Percentiles rank a stretch among this genome's conserved stretches.
These are phyloP conservation scores for Microbotryum saponariae DNA, from an alignment of 1,284 basidiomycete species.

Conservation along the genomic window DNA sequence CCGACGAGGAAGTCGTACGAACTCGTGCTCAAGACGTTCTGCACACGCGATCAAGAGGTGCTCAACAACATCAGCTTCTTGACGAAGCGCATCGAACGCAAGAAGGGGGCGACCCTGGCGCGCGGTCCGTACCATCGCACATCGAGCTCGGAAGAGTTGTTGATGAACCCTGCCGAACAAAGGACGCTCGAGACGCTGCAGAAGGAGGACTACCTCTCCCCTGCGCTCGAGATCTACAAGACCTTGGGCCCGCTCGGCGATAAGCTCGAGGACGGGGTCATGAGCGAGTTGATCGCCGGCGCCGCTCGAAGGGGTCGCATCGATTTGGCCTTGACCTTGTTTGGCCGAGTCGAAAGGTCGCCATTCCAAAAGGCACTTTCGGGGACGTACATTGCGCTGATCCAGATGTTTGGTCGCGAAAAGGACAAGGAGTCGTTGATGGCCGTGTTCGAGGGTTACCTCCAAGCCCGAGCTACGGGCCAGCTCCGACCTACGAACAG, in stretches of 20 bases:
- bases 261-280: constrained; percentile 40
- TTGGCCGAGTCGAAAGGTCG: constrained; percentile 56
- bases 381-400: constrained; percentile 53
- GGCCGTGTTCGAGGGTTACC: constrained; percentile 61
- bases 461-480: constrained; percentile 42
- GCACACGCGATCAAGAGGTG: constrained; percentile 65
- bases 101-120: constrained; percentile 10
- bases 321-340: constrained; percentile 60
- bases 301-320: constrained; percentile 56
- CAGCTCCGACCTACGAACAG: neutral
- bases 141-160: neutral
- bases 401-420: constrained; percentile 54
- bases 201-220: constrained; percentile 61
- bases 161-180: constrained; percentile 1
- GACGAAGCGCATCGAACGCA: constrained; percentile 43
- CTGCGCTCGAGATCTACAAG: constrained; percentile 65
- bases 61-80: constrained; percentile 47
- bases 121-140: neutral
- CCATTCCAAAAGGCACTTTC: constrained; percentile 44
- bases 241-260: constrained; percentile 47
- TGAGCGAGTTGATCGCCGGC: constrained; percentile 53
- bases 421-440: constrained; percentile 55
- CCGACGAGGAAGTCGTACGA: constrained; percentile 64
- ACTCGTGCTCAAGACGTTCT: constrained; percentile 61
- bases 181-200: constrained; percentile 42